phyloP scores from a whole-genome alignment of 2,329 filamentous ascomycete species.

The Fusarium sp. region DNA sequence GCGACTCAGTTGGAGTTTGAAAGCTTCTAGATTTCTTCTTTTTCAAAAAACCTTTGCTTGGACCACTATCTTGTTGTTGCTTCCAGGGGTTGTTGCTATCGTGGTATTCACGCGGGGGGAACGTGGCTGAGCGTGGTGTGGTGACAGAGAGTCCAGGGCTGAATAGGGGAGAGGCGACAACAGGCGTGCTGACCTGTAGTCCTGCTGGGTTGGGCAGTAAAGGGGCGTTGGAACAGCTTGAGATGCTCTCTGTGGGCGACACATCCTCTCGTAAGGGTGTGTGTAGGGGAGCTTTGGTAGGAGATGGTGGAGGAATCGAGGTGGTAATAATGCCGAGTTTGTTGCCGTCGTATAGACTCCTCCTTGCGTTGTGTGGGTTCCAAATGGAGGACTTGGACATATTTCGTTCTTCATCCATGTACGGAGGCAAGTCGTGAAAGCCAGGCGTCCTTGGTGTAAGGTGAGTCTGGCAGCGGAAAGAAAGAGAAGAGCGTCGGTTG shows the following conservation, averaged over 20 bases:
- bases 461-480: constrained; percentile 61
- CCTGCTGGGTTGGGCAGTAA: constrained; percentile 47
- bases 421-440: constrained; percentile 25
- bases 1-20: constrained; percentile 50
- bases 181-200: constrained; percentile 43
- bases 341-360: constrained; percentile 4
- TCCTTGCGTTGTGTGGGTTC: constrained; percentile 14
- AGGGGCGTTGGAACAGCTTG: constrained; percentile 48
- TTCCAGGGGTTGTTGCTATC: constrained; percentile 35
- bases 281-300: constrained; percentile 24
- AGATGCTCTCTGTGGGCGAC: constrained; percentile 48
- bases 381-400: constrained; percentile 21
- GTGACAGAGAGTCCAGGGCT: constrained; percentile 38
- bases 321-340: constrained; percentile 36
- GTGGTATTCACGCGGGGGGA: constrained; percentile 18
- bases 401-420: constrained; percentile 36
- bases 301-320: constrained; percentile 32
- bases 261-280: constrained; percentile 33
- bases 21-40: constrained; percentile 38
- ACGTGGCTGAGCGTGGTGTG: constrained; percentile 27
- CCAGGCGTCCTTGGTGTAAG: constrained; percentile 38
- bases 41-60: constrained; percentile 26
- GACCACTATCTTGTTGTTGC: constrained; percentile 13
- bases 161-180: constrained; percentile 35
- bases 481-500: constrained; percentile 53